Evolutionary conservation across 805 yeast species (phyloP).

Genomic region (Myxozyma mucilagina): DNA sequence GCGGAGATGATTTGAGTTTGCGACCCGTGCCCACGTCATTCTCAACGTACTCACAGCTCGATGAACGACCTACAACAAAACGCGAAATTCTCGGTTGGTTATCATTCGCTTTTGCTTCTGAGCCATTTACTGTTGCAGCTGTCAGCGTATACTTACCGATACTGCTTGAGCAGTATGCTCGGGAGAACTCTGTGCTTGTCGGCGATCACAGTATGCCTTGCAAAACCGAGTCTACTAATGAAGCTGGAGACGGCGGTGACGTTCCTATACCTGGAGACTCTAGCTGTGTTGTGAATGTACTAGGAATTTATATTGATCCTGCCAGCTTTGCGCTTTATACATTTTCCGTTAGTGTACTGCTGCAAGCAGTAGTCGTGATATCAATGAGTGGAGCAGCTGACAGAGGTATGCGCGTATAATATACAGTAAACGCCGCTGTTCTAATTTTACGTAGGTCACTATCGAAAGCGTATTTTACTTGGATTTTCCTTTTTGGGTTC

Average conservation of each 20-base stretch:
- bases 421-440: background rate
- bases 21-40: conserved; percentile 23
- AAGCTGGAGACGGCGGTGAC: conserved; percentile 30
- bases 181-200: conserved; percentile 66
- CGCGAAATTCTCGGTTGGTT: conserved; percentile 57
- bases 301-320: conserved; percentile 60
- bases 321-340: conserved; percentile 74
- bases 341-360: conserved; percentile 66
- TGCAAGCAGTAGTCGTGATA: conserved; percentile 70
- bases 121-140: conserved; percentile 77
- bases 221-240: conserved; percentile 29
- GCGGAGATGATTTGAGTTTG: conserved; percentile 3
- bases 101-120: conserved; percentile 70
- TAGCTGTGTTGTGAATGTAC: conserved; percentile 51
- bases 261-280: conserved; percentile 36
- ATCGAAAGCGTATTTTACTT: conserved; percentile 57
- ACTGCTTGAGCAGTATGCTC: conserved; percentile 67
- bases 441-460: conserved; percentile 41
- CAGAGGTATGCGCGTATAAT: conserved; percentile 41
- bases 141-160: conserved; percentile 78
- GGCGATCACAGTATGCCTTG: conserved; percentile 63
- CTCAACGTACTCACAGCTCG: conserved; percentile 27
- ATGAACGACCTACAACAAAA: conserved; percentile 40
- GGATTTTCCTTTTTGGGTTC: conserved; percentile 63
- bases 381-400: conserved; percentile 74